Base-by-base conservation (phyloP, 163 green algal genomes). In the Chloroidium sp. region DNA sequence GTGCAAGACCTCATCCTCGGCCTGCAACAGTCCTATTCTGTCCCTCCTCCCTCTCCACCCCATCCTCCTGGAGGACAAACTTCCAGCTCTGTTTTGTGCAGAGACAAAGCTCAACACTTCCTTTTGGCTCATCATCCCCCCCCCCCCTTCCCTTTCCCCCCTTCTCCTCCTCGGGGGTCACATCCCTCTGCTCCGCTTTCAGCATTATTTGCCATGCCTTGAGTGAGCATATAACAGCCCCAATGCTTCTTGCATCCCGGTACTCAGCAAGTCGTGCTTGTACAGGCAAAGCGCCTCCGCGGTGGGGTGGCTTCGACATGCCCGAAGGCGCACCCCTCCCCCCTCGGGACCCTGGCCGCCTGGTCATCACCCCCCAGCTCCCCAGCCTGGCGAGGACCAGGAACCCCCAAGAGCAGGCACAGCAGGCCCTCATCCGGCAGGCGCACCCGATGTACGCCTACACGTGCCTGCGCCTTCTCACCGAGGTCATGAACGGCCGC, bases 401-500 rank as follows among this genome's bases (percentile, higher is more conserved):
- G 12, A 79, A 62, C 6, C 13, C 81, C 0, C 77, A 86, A 59
- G 74, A 89, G 75, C 8, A 82, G 1, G 62, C 58, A 1, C 36
- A 69, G 61, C 85, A 86, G 6, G 60, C 78, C 2, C 74, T 77
- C n/a, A 62, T 90, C 57, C 85, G 90, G 4, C 81, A 88, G 6
- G 74, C 75, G 13, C 92, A 97, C 89, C 93, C 93, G 14, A 85
- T 97, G 2, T 97, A 93, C 80, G 84, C 86, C 6, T 80, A 81
- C 77, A 84, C 89, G 69, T 88, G 86, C 2, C 84, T 92, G 62
- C 79, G 85, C 76, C 84, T 94, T 13, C 82, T 97, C 60, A 88
- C 86, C 1, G 94, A 98, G 90, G 90, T 97, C 74, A 94, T 98
- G 80, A 99, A 99, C 88, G 90, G 84, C n/a, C 86, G 95, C 61